These are phyloP conservation scores for Trichoderma arundinaceum DNA, from an alignment of 2,329 filamentous ascomycete species.

Conservation along the genomic window DNA sequence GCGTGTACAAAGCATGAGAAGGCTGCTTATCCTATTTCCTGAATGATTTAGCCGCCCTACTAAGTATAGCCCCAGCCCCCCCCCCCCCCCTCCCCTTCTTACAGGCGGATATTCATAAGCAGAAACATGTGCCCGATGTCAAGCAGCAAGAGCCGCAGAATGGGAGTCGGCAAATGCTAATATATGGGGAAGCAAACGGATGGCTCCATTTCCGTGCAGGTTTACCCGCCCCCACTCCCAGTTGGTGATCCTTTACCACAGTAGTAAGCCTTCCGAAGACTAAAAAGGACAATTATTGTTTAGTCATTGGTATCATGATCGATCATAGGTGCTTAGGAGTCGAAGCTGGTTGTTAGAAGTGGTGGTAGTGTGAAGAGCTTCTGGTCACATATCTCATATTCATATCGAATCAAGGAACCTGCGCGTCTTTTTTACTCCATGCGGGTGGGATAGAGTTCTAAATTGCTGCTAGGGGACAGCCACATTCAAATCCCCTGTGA, in stretches of 20 bases:
- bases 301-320: background rate
- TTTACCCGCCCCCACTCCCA: slow-evolving; percentile 1
- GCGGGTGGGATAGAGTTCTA: too few species aligned
- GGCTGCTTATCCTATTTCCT: background rate
- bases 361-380: background rate
- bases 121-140: background rate
- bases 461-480: too few species aligned
- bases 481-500: too few species aligned
- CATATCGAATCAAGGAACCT: too few species aligned
- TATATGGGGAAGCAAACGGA: background rate
- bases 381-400: too few species aligned
- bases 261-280: background rate
- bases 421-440: too few species aligned
- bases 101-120: background rate
- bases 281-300: background rate
- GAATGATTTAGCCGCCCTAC: background rate
- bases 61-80: background rate
- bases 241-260: background rate
- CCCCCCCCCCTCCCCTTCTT: background rate
- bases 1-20: background rate
- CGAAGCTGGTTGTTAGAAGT: background rate
- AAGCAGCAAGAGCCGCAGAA: background rate
- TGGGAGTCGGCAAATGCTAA: background rate
- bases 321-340: background rate
- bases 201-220: background rate